A percentile compares a stretch with the other conserved stretches of the same genome.
Conservation (phyloP, 768 basidiomycete genomes). For the Pulveroboletus sp. region DNA sequence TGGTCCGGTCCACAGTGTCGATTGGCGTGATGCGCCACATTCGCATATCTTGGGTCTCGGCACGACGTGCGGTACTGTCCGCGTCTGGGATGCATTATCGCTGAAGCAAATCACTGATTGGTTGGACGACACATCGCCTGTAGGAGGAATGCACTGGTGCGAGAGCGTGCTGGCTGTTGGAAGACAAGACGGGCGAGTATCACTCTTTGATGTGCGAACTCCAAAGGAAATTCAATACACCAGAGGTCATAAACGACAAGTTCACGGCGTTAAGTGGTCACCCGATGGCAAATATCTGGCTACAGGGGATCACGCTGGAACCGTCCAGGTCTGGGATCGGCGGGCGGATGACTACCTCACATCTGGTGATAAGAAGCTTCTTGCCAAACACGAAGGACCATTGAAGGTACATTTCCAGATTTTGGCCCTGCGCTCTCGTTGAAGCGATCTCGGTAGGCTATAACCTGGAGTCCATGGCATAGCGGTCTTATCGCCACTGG, state of each 20-base stretch:
- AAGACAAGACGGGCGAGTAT: constrained; percentile 35
- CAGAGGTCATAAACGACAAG: constrained; percentile 32
- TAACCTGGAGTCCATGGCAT: constrained; percentile 77
- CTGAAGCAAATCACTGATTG: constrained; percentile 30
- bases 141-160: constrained; percentile 42
- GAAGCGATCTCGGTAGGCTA: constrained; percentile 41
- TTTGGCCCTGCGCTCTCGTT: not conserved
- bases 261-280: constrained; percentile 41
- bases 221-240: constrained; percentile 26
- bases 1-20: constrained; percentile 44
- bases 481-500: constrained; percentile 62
- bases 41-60: constrained; percentile 49
- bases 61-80: constrained; percentile 46
- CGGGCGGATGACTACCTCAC: constrained; percentile 33
- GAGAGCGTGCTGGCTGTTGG: constrained; percentile 38
- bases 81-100: constrained; percentile 49
- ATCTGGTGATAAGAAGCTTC: constrained; percentile 32
- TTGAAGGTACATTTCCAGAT: constrained; percentile 35
- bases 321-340: constrained; percentile 43
- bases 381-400: constrained; percentile 41
- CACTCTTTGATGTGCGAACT: constrained; percentile 36
- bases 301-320: constrained; percentile 39
- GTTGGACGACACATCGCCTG: constrained; percentile 31
- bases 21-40: constrained; percentile 45
- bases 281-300: constrained; percentile 38